Evolutionary conservation across 1,139 yeast species (phyloP).

Genomic region (Zygoascus meyerae): DNA sequence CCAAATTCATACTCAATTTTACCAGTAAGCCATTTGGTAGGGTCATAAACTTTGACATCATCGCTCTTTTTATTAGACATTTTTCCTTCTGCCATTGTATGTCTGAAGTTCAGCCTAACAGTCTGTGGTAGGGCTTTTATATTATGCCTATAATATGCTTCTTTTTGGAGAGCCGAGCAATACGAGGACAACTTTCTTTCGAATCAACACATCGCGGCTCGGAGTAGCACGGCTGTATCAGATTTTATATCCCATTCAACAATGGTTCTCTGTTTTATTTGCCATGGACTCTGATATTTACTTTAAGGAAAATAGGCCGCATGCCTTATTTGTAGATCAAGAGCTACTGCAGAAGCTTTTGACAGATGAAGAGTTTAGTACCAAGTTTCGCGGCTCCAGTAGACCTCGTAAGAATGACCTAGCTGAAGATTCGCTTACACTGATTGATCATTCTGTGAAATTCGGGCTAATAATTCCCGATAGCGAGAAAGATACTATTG

Average conservation of each 20-base stretch:
- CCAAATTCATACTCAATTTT: constrained; percentile 68
- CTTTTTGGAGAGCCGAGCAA: not conserved
- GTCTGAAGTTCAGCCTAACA: not conserved
- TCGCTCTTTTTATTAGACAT: constrained; percentile 3
- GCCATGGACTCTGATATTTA: constrained; percentile 21
- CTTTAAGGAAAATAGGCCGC: constrained; percentile 19
- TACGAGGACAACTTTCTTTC: not conserved
- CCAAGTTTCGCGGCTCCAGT: not conserved
- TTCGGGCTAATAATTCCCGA: constrained; percentile 12
- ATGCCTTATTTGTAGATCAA: constrained; percentile 14
- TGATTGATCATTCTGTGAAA: constrained; percentile 11
- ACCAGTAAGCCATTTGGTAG: constrained; percentile 18
- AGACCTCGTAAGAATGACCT: not conserved
- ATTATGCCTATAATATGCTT: too few species aligned
- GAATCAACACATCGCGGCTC: not conserved
- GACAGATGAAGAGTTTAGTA: not conserved
- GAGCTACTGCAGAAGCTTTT: not conserved
- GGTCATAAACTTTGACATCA: constrained; percentile 15
- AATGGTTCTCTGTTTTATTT: not conserved
- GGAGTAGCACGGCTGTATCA: not conserved
- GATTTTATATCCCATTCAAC: not conserved
- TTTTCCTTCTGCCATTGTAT: not conserved
- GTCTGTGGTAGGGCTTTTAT: not conserved
- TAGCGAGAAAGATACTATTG: not conserved
- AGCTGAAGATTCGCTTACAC: constrained; percentile 6